Conservation (phyloP, 257 asterid genomes). For the Capsicum baccatum region DNA sequence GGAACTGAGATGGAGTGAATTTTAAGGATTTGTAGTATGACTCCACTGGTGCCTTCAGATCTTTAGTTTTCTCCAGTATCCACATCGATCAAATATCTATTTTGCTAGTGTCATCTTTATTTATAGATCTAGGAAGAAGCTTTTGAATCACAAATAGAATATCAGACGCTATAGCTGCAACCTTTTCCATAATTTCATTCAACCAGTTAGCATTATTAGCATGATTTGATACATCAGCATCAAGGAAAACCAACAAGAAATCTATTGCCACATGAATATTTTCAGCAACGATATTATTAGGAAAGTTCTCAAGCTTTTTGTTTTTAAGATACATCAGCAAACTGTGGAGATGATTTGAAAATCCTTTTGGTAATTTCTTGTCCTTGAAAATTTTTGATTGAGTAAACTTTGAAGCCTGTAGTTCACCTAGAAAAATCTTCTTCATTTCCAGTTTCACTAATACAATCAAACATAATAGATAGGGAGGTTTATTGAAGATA, state of each 20-base stretch:
- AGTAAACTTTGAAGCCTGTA: background rate
- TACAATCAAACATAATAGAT: background rate
- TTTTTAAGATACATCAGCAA: background rate
- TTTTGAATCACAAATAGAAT: background rate
- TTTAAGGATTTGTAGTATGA: background rate
- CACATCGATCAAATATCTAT: background rate
- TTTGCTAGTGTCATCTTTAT: background rate
- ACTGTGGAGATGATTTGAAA: background rate
- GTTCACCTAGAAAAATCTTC: background rate
- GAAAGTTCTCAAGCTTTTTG: background rate
- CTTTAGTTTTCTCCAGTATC: background rate
- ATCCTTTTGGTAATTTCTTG: background rate
- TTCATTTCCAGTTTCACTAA: conserved; percentile 3
- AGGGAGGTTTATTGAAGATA: background rate
- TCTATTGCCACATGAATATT: background rate
- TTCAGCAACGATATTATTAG: background rate
- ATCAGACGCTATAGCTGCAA: background rate
- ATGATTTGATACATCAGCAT: background rate
- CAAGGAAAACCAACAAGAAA: background rate
- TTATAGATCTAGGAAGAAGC: background rate
- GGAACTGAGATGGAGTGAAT: background rate
- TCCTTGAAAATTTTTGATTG: background rate
- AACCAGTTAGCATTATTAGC: background rate
- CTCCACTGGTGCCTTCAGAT: background rate
- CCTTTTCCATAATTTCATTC: background rate